These are phyloP conservation scores for Solanum hybrid DNA, from an alignment of 305 asterid genomes.

Conservation along the genomic window DNA sequence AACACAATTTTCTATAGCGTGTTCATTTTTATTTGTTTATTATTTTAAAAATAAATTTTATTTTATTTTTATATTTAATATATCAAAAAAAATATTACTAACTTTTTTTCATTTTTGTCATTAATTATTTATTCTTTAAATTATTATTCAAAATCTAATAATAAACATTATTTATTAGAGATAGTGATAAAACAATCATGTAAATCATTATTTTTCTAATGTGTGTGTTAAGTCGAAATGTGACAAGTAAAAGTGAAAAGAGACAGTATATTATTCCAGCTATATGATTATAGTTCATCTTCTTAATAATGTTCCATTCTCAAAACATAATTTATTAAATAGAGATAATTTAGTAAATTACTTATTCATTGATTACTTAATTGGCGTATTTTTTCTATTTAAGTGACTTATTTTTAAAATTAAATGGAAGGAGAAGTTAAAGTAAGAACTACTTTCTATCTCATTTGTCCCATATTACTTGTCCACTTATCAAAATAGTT, in stretches of 20 bases:
- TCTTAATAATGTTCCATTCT: background rate
- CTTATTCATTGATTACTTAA: background rate
- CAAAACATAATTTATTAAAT: background rate
- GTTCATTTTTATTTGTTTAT: no score
- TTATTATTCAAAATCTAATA: background rate
- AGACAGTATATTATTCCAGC: background rate
- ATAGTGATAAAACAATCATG: background rate
- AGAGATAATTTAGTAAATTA: background rate
- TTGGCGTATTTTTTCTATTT: no score
- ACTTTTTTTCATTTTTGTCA: no score
- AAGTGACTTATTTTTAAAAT: background rate
- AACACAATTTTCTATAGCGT: background rate
- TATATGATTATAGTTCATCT: background rate
- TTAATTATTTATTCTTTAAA: no score
- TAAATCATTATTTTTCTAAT: no score
- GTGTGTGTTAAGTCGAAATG: background rate
- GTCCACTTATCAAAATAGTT: background rate
- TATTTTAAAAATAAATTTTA: no score
- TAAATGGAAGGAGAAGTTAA: background rate
- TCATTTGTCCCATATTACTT: background rate
- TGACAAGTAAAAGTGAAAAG: background rate
- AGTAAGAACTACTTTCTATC: background rate
- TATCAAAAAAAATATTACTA: no score
- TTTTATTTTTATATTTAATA: no score
- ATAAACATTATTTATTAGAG: no score